These are phyloP conservation scores for Vicia sativa DNA, from an alignment of 306 rosid species.

Conservation along the genomic window DNA sequence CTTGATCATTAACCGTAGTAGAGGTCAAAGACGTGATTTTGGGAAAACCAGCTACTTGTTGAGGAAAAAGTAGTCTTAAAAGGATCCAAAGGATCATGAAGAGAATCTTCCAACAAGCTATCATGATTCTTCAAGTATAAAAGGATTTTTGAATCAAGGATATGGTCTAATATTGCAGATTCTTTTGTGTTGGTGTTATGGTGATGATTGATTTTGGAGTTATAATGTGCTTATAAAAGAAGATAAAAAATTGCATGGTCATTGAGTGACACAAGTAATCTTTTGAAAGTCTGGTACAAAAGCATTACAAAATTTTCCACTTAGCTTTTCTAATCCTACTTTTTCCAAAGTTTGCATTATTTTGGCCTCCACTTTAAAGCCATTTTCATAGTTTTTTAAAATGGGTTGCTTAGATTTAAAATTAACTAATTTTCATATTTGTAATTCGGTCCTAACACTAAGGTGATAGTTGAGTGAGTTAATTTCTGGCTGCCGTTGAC, in stretches of 20 bases:
- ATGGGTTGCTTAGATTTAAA: too few relatives aligned
- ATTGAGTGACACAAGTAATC: not conserved
- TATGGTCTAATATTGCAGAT: not conserved
- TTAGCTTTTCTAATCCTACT: not conserved
- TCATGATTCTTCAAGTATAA: constrained; percentile 15
- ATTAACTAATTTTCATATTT: too few relatives aligned
- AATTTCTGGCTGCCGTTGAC: too few relatives aligned
- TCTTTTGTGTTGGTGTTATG: not conserved
- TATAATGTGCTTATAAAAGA: not conserved
- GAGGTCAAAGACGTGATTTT: too few relatives aligned
- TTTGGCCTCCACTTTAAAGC: not conserved
- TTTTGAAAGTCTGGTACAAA: constrained; percentile 1
- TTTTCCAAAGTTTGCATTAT: not conserved
- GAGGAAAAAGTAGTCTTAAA: not conserved
- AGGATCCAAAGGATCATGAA: not conserved
- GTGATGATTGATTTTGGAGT: not conserved
- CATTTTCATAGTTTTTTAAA: too few relatives aligned
- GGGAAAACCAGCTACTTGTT: too few relatives aligned
- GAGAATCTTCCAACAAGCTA: not conserved
- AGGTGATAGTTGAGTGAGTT: too few relatives aligned
- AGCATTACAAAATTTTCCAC: not conserved
- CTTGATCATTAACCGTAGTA: not conserved
- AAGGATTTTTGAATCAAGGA: not conserved
- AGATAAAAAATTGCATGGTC: not conserved
- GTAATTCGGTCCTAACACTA: too few relatives aligned